Evolutionary conservation across 306 rosid genomes (phyloP).

Genomic region (Vigna unguiculata): DNA sequence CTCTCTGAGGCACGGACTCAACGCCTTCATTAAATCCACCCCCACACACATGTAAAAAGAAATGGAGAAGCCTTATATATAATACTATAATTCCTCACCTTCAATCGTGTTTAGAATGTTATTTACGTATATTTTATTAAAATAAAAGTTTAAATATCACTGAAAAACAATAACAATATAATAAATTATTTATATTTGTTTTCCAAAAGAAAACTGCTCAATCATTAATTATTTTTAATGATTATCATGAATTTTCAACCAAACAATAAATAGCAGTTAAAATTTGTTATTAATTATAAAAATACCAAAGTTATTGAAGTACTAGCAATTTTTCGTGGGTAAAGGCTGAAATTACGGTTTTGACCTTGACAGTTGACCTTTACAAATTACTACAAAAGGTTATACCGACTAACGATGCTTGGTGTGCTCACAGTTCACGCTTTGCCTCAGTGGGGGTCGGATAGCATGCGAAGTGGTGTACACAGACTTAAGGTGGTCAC

Average conservation of each 20-base stretch:
- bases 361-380: conserved; percentile 58
- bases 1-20: conserved; percentile 36
- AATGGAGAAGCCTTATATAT: no score
- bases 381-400: not conserved
- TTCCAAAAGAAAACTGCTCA: conserved; percentile 9
- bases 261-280: not conserved
- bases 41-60: not conserved
- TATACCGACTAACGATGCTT: conserved; percentile 26
- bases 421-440: conserved; percentile 13
- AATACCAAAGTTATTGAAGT: not conserved
- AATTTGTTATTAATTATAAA: not conserved
- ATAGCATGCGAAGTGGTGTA: conserved; percentile 40
- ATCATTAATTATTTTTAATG: not conserved
- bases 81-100: no score
- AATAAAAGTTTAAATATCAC: no score
- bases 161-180: no score
- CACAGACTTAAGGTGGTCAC: not conserved
- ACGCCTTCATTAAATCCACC: no score
- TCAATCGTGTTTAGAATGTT: no score
- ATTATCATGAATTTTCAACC: not conserved
- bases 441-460: not conserved
- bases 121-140: no score
- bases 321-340: not conserved
- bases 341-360: conserved; percentile 12
- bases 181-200: no score